phyloP scores from a whole-genome alignment of 257 asterid species.

The Rauvolfia tetraphylla region DNA sequence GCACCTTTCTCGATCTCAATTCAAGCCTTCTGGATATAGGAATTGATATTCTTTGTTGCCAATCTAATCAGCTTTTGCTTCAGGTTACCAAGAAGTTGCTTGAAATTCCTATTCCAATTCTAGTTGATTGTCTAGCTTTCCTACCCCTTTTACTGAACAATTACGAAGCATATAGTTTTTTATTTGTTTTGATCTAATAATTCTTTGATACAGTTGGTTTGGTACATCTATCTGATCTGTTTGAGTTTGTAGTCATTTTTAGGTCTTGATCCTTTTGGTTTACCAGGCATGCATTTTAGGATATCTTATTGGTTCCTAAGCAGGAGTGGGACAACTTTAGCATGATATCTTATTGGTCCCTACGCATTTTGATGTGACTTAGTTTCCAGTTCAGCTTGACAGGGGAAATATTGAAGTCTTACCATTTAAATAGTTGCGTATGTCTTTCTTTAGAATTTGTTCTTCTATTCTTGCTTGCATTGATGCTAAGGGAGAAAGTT shows the following conservation, averaged over 20 bases:
- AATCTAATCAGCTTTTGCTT: neutral
- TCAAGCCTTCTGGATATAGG: neutral
- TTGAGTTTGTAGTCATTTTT: neutral
- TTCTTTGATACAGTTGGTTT: neutral
- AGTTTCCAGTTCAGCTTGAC: constrained; percentile 1
- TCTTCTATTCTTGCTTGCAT: neutral
- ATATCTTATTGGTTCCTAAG: neutral
- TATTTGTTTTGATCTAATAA: neutral
- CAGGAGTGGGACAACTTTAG: neutral
- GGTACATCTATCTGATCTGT: neutral
- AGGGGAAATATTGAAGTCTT: neutral
- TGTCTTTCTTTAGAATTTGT: neutral
- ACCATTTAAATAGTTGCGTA: neutral
- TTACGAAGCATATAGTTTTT: neutral
- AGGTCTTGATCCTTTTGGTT: neutral
- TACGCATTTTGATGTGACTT: neutral
- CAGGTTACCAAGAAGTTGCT: neutral
- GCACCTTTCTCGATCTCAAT: neutral
- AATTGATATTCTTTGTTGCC: neutral
- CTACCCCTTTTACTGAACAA: neutral
- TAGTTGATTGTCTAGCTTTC: neutral
- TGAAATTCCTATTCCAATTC: neutral
- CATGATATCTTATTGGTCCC: too few species aligned
- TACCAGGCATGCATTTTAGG: neutral
- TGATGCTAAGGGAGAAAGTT: too few species aligned